Evolutionary conservation across 2,329 filamentous ascomycete species (phyloP).

Genomic region (Juglanconis sp.): DNA sequence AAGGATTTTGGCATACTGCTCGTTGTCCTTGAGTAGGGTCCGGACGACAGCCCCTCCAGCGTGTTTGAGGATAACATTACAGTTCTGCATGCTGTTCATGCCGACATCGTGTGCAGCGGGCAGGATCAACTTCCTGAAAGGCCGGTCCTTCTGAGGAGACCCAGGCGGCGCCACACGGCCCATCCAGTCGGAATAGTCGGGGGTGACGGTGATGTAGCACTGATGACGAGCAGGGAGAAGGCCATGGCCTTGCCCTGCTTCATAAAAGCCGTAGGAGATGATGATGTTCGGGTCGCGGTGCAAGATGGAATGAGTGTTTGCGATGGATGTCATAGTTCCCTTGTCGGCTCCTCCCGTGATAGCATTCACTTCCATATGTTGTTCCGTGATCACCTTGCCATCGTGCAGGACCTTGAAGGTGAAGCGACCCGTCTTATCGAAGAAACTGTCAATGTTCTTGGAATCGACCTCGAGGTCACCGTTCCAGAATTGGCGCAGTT

Average conservation of each 20-base stretch:
- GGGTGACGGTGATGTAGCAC: constrained; percentile 43
- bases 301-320: constrained; percentile 30
- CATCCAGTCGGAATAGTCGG: constrained; percentile 43
- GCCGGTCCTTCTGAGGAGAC: constrained; percentile 34
- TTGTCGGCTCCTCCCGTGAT: constrained; percentile 40
- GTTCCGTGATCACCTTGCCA: constrained; percentile 36
- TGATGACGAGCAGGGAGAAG: constrained; percentile 41
- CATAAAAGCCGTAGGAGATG: constrained; percentile 46
- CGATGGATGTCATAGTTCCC: constrained; percentile 36
- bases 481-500: constrained; percentile 32
- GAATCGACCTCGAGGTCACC: constrained; percentile 45
- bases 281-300: constrained; percentile 33
- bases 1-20: constrained; percentile 18
- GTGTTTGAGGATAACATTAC: constrained; percentile 36
- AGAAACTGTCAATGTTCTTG: constrained; percentile 35
- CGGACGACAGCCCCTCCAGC: constrained; percentile 29
- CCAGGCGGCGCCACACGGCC: constrained; percentile 36
- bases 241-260: constrained; percentile 40
- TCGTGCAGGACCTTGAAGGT: constrained; percentile 37
- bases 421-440: constrained; percentile 44
- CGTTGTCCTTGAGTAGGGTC: constrained; percentile 24
- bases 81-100: constrained; percentile 48
- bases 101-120: constrained; percentile 46
- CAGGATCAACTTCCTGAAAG: constrained; percentile 42
- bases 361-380: constrained; percentile 44